Evolutionary conservation across 352 stramenopile genomes (phyloP).

Genomic region (Halophytophthora polymorphica): DNA sequence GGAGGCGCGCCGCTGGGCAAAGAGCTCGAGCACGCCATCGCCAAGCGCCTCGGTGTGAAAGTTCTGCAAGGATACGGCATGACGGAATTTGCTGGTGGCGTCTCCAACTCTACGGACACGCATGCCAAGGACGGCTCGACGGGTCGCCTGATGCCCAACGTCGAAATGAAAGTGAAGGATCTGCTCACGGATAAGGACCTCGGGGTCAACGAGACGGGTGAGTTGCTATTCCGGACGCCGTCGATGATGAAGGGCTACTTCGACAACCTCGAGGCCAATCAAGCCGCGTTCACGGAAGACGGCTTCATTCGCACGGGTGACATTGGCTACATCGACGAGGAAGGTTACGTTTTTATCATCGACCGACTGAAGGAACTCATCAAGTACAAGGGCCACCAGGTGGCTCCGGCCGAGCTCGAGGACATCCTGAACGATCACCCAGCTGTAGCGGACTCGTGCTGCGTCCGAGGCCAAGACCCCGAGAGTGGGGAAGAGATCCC

Average conservation of each 20-base stretch:
- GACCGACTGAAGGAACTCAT: slow-evolving; percentile 94
- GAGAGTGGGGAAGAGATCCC: slow-evolving; percentile 78
- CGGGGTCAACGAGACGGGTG: slow-evolving; percentile 32
- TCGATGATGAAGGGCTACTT: slow-evolving; percentile 35
- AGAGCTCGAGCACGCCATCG: slow-evolving; percentile 55
- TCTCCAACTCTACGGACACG: slow-evolving; percentile 24
- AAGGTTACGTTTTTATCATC: slow-evolving; percentile 89
- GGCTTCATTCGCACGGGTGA: slow-evolving; percentile 89
- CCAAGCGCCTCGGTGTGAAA: slow-evolving; percentile 47
- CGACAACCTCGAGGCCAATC: slow-evolving; percentile 80
- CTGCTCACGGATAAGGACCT: slow-evolving; percentile 32
- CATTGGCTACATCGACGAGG: slow-evolving; percentile 86
- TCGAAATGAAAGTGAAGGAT: slow-evolving; percentile 32
- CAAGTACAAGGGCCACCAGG: slow-evolving; percentile 91
- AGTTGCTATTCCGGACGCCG: slow-evolving; percentile 63
- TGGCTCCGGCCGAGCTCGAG: slow-evolving; percentile 90
- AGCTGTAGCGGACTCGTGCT: slow-evolving; percentile 68
- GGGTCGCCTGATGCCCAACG: slow-evolving; percentile 33
- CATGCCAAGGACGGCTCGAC: slow-evolving; percentile 17
- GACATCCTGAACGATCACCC: slow-evolving; percentile 81
- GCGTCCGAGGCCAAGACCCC: slow-evolving; percentile 49
- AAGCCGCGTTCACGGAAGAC: slow-evolving; percentile 55
- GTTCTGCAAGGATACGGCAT: slow-evolving; percentile 52
- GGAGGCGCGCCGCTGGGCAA: slow-evolving; percentile 81
- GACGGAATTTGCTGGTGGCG: slow-evolving; percentile 54